Evolutionary conservation across 164 flowering plant species (phyloP), one percentile per base, ranked within the genome.

Genomic region (Vitis rupestris): DNA sequence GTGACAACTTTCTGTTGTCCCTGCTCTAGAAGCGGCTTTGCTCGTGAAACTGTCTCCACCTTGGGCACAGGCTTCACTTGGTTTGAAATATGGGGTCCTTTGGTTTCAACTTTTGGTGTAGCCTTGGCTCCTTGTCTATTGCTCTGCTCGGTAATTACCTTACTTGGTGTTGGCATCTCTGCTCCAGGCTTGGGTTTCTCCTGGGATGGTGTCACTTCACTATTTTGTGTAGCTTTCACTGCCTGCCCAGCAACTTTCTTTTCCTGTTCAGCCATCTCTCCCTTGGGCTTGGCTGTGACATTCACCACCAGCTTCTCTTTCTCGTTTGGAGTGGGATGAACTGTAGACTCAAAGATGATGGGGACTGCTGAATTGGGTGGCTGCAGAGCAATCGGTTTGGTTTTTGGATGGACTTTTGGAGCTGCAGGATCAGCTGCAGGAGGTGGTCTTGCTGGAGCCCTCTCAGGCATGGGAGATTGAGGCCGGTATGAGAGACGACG

Each of bases 401-500:
- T 23, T 23, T 23, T 23, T 23, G 27, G 27, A 23, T 23, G 27
- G 1, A 23, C 50, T 17, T 48, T 16, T 8, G 2, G 9, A 15
- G 31, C 27, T 23, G 27, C 58, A 13, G 58, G 49, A 23, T 63
- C 29, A 15, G 10, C 16, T 11, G 8, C 9, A 3, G 29, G 14
- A 59, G 8, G 14, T 12, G n/a, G 0, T 12, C 31, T 59, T 10
- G 63, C 47, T 4, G 15, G 6, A 37, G 44, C 44, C 44, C 6
- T 4, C 44, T 37, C 7, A 37, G 61, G 50, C 17, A 51, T 49
- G 47, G 48, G 61, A 19, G 49, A 61, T 13, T 50, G 61, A 1
- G 62, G 27, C 7, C 16, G 58, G 17, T 17, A 12, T 29, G 82
- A 59, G 49, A 60, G 49, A 8, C 72, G 76, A 9, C 69, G 71